These are phyloP conservation scores for Beauveria rudraprayagi DNA, from an alignment of 2,329 filamentous ascomycete genomes.

Conservation along the genomic window DNA sequence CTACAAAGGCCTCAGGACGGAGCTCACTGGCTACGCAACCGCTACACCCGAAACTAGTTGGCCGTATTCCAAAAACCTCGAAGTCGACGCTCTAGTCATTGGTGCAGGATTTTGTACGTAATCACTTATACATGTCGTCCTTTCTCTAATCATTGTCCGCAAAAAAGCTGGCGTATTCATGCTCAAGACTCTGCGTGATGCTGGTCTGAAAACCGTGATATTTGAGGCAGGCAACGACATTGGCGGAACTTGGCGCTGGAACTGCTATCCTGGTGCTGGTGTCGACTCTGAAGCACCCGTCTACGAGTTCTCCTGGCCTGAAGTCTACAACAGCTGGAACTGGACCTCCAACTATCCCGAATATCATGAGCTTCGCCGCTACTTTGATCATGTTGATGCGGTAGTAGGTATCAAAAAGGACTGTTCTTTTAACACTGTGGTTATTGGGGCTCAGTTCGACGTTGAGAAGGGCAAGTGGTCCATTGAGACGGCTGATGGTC, in stretches of 20 bases:
- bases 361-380: constrained; percentile 38
- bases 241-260: constrained; percentile 44
- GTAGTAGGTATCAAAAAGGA: constrained; percentile 42
- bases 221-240: constrained; percentile 38
- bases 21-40: not conserved
- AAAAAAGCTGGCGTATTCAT: constrained; percentile 28
- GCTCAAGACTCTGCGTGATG: constrained; percentile 37
- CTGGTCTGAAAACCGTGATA: constrained; percentile 34
- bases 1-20: not conserved
- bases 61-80: not conserved
- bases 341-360: constrained; percentile 41
- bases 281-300: constrained; percentile 38
- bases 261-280: constrained; percentile 39
- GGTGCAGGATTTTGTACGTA: constrained; percentile 14
- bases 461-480: constrained; percentile 34
- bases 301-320: constrained; percentile 39
- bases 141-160: not conserved
- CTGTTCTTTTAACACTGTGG: constrained; percentile 40
- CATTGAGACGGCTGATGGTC: constrained; percentile 37
- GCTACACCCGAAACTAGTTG: not conserved
- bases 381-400: constrained; percentile 49
- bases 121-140: not conserved
- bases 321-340: constrained; percentile 40
- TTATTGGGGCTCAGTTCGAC: constrained; percentile 39
- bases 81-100: constrained; percentile 16